Base-by-base conservation (phyloP, 2,329 filamentous ascomycete genomes). In the Exophiala mesophila region DNA sequence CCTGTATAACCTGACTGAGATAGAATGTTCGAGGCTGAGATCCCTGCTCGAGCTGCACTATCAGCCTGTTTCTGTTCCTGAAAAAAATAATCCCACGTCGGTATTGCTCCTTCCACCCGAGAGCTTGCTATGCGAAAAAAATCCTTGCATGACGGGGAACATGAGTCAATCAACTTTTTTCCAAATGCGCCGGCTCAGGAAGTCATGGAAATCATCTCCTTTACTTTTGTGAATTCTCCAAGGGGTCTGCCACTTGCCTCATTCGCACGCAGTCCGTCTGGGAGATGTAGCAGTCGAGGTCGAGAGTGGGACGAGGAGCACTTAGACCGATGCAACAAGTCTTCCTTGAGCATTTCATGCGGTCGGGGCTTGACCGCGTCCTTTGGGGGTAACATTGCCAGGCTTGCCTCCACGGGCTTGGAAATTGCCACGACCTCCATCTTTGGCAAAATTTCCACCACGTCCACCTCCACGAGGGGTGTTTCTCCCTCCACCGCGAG, bases 371-470 rank as follows among this genome's bases (percentile, higher is more conserved):
- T 70, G 67, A 55, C 62, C 68, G 54, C 70, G 68, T 46, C 62
- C 63, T 58, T 69, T 68, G 45, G 64, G 59, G 35, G 67, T 62
- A 41, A 65, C 74, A 53, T 75, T 78, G 55, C 74, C 70, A 43
- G 64, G 74, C 54, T 75, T 78, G 49, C 70, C 75, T 51, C 83
- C 81, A 54, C 84, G 78, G 44, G 79, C 77, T 47, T 80, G 78
- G 52, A 79, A 70, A 57, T 74, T 70, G 55, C 85, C 83, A 57
- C 85, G 80, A 33, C 80, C 80, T 51, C 83, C 73, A 44, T 83
- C 82, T 41, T 82, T 77, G 45, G 75, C 71, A 68, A 84, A 89
- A 61, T 78, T 81, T 15, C 45, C 47, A 33, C 48, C 80, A 34
- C 13, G 13, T 49, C 77, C 77, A 12, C 44, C 39, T 54, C 82